Base-by-base conservation (phyloP, 1,139 yeast genomes). In the Diutina rugosa region DNA sequence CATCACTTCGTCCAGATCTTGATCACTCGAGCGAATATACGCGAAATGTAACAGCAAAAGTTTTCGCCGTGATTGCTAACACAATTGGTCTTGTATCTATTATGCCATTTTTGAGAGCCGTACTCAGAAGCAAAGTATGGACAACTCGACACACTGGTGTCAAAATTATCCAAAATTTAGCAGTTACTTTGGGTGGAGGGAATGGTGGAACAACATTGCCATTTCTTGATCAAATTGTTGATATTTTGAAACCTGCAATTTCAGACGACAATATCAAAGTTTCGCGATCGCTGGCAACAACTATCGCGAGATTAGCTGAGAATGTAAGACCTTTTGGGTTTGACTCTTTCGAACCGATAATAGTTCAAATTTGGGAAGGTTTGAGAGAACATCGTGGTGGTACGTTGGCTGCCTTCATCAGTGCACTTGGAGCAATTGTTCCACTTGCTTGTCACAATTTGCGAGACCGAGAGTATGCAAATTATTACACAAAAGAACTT, bases 241-340 rank as follows among this genome's bases (percentile, higher is more conserved):
- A 72, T 2, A 82, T 90, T 57, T 70, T 90, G 29, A 70, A 73
- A 1, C 80, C 79, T 1, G 81, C 86, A 0, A 66, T 93, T n/a
- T 71, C 74, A 0, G 98, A 91, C 67, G 90, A 87, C 56, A 82
- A 84, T 56, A 67, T 81, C 18, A 83, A 81, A 57, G 88, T 90
- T 0, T 72, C 95, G 56, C 79, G 80, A 4, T 77, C 84, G 9
- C 76, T 96, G 0, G 96, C 96, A 0, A 71, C 78, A 44, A 84
- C 97, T 0, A 64, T 91, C 1, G 75, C 95, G 0, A 81, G 85
- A 6, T 68, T 93, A 46, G 98, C 98, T 0, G 95, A 89, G 55
- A 85, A 87, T n/a, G 82, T 91, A 1, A 76, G 81, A 28, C 99
- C 99, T 0, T 90, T 87, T 69, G 99, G 99, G 55, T 86, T 89